Percentiles rank a stretch among this genome's conserved stretches.
These are phyloP conservation scores for Cokeromyces recurvatus DNA, from an alignment of 371 early-diverging fungal genomes.

Conservation along the genomic window DNA sequence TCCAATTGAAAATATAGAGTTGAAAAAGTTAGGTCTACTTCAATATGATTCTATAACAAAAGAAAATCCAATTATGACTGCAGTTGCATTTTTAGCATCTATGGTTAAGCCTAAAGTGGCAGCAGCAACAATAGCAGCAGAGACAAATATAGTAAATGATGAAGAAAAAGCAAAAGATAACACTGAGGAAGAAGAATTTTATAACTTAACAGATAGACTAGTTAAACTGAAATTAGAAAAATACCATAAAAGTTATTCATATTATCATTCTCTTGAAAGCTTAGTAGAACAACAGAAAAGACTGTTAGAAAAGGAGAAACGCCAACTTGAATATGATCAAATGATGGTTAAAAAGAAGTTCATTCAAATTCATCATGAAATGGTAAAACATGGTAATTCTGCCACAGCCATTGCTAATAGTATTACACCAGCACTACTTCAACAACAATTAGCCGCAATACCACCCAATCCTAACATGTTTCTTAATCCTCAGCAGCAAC, in stretches of 20 bases:
- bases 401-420: slow-evolving; percentile 24
- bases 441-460: slow-evolving; percentile 27
- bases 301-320: slow-evolving; percentile 59
- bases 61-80: slow-evolving; percentile 93
- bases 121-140: slow-evolving; percentile 82
- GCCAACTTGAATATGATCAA: slow-evolving; percentile 80
- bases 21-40: slow-evolving; percentile 35
- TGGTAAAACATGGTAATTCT: slow-evolving; percentile 23
- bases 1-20: slow-evolving; percentile 55
- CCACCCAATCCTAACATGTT: slow-evolving; percentile 19
- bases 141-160: slow-evolving; percentile 1
- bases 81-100: slow-evolving; percentile 94
- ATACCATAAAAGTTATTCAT: slow-evolving; percentile 71
- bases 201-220: slow-evolving; percentile 55
- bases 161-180: neutral
- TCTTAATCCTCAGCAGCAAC: slow-evolving; percentile 11
- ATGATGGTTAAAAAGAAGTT: slow-evolving; percentile 50
- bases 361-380: slow-evolving; percentile 41
- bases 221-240: slow-evolving; percentile 76
- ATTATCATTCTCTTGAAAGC: slow-evolving; percentile 83
- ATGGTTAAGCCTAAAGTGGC: slow-evolving; percentile 92
- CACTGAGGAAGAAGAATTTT: slow-evolving; percentile 4
- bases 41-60: slow-evolving; percentile 57
- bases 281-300: slow-evolving; percentile 57
- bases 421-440: slow-evolving; percentile 42